Evolutionary conservation across 1,139 yeast genomes (phyloP), one percentile per base, ranked within the genome.

Genomic region (Geotrichum aggregatum): DNA sequence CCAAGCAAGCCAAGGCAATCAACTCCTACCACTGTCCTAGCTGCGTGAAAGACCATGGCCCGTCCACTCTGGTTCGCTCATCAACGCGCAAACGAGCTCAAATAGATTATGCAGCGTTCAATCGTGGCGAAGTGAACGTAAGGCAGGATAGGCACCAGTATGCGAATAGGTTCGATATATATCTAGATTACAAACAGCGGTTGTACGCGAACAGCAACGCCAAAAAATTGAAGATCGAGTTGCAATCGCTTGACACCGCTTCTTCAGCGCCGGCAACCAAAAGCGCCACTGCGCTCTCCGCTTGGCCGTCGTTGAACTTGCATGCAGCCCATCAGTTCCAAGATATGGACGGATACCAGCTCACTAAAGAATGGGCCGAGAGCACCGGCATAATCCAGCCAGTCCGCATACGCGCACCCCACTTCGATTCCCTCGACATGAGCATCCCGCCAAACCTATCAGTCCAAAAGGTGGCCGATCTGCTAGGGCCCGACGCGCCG

Each of bases 61-160:
- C 83, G 0, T 77, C 86, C 3, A 66, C 76, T 7, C 66, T 70
- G 44, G 76, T 76, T 52, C 71, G 94, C 33, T 75, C 75, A 19
- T 84, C 86, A 57, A 75, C 78, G 28, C 72, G 95, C 38, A 69
- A 76, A 13, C 71, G 73, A 44, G 69, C 74, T 8, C 73, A 74
- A 48, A 77, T 88, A 42, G 95, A 89, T 65, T 89, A 89, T 64
- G 82, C 80, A 8, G 95, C 96, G 0, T 70, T 89, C 60, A 80
- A 89, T 63, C 84, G 82, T 49, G 95, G 96, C 1, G 86, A 83
- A 36, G 72, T 76, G 5, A 75, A 24, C 5, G 76, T 82, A 30
- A 78, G 58, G 13, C 50, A 49, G 18, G 44, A 47, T 10, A 30
- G 47, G 21, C 61, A 60, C 41, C 62, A 61, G 4, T 57, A 59